phyloP scores from a whole-genome alignment of 768 basidiomycete genomes.

The Leccinum truebloodii region DNA sequence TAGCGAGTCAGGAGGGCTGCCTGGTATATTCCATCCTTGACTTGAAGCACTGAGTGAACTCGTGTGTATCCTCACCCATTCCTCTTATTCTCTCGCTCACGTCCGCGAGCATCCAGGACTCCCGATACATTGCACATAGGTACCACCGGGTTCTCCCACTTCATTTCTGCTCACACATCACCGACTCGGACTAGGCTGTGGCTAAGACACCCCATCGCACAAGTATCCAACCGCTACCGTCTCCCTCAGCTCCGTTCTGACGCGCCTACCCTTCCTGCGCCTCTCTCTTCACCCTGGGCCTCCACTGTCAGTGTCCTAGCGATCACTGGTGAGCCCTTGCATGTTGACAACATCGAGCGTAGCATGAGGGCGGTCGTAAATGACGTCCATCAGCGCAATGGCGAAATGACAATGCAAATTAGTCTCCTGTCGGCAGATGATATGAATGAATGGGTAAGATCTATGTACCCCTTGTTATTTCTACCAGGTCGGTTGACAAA shows the following conservation, averaged over 20 bases:
- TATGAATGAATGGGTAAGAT: slow-evolving; percentile 78
- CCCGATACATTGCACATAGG: slow-evolving; percentile 75
- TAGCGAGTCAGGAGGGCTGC: slow-evolving; percentile 89
- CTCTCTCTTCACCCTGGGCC: no score
- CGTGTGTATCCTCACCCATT: slow-evolving; percentile 44
- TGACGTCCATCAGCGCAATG: slow-evolving; percentile 50
- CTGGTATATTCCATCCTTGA: slow-evolving; percentile 71
- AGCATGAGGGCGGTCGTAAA: slow-evolving; percentile 44
- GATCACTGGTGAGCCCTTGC: slow-evolving; percentile 31
- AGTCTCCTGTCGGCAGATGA: slow-evolving; percentile 78
- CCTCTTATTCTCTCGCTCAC: slow-evolving; percentile 7
- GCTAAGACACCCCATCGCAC: slow-evolving; percentile 60
- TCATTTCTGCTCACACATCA: slow-evolving; percentile 2
- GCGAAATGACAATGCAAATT: slow-evolving; percentile 49
- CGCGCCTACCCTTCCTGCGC: slow-evolving; percentile 37
- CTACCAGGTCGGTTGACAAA: slow-evolving; percentile 9
- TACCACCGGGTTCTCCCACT: slow-evolving; percentile 20
- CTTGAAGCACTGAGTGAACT: slow-evolving; percentile 65
- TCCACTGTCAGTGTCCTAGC: slow-evolving; percentile 45
- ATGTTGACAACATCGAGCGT: slow-evolving; percentile 44
- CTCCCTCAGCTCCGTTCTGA: slow-evolving; percentile 73
- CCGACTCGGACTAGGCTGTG: slow-evolving; percentile 48
- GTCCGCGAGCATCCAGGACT: slow-evolving; percentile 52
- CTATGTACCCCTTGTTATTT: background rate
- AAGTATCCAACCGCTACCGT: slow-evolving; percentile 76